Conservation (phyloP, 1,284 basidiomycete species). For the Hemileia vastatrix region DNA sequence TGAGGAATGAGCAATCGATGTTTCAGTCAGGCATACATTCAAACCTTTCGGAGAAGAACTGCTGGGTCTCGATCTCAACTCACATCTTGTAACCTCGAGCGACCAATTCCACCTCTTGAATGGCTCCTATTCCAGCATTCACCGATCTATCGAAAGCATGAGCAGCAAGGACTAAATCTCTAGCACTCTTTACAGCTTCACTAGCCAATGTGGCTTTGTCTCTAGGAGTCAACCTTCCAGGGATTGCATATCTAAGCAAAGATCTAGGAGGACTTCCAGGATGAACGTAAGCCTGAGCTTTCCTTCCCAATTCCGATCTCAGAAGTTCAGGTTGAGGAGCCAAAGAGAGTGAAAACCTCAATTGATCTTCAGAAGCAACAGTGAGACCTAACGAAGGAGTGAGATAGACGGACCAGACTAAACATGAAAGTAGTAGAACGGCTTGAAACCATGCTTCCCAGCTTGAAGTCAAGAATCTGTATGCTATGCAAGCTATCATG, state of each 20-base stretch:
- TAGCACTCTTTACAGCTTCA: neutral
- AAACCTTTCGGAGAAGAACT: neutral
- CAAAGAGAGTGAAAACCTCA: neutral
- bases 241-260: neutral
- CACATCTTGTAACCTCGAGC: slow-evolving; percentile 37
- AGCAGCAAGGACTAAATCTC: slow-evolving; percentile 28
- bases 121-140: slow-evolving; percentile 36
- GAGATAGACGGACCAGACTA: neutral
- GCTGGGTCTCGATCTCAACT: neutral
- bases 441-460: neutral
- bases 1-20: neutral
- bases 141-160: slow-evolving; percentile 32
- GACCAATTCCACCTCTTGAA: slow-evolving; percentile 42
- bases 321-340: neutral
- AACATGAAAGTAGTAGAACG: neutral
- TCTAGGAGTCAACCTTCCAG: neutral
- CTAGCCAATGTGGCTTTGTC: neutral
- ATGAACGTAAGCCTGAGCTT: neutral
- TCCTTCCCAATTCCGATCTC: neutral
- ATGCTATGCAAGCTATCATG: neutral
- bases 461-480: neutral
- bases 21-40: neutral
- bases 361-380: neutral
- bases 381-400: neutral
- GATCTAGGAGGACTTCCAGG: slow-evolving; percentile 1